Evolutionary conservation across 2,329 filamentous ascomycete species (phyloP).

Genomic region (Aspergillus piperis): DNA sequence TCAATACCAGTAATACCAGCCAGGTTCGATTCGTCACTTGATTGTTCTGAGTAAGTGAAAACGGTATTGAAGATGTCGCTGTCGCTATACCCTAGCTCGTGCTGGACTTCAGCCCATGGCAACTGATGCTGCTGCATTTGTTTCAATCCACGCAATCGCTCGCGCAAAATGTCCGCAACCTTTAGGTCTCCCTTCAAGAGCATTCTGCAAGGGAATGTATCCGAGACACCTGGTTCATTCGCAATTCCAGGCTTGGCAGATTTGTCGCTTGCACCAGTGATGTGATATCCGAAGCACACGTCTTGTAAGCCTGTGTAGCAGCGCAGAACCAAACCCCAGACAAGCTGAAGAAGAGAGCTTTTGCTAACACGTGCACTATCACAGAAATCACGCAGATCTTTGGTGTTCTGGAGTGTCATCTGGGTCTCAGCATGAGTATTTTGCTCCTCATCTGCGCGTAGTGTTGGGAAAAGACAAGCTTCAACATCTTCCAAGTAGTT

Average conservation of each 20-base stretch:
- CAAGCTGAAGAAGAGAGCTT: constrained; percentile 39
- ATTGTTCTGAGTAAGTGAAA: constrained; percentile 22
- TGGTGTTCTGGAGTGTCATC: constrained; percentile 23
- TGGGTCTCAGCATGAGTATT: constrained; percentile 17
- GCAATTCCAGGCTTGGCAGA: constrained; percentile 16
- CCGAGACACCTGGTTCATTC: constrained; percentile 22
- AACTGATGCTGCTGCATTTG: constrained; percentile 23
- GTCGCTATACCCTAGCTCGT: constrained; percentile 28
- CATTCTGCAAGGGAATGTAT: constrained; percentile 26
- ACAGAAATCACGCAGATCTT: constrained; percentile 28
- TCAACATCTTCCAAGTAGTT: constrained; percentile 47
- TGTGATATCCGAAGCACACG: constrained; percentile 48
- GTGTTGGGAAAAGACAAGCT: constrained; percentile 49
- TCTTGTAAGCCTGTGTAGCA: constrained; percentile 48
- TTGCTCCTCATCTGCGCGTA: constrained; percentile 18
- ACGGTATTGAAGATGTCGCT: constrained; percentile 34
- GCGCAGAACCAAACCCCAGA: constrained; percentile 49
- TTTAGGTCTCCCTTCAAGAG: constrained; percentile 27
- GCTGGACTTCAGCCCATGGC: constrained; percentile 27
- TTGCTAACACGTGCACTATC: constrained; percentile 22
- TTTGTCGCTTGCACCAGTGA: constrained; percentile 40
- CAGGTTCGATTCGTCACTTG: constrained; percentile 7
- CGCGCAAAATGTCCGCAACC: constrained; percentile 24
- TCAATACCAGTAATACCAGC: constrained; percentile 5
- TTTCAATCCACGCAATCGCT: constrained; percentile 24